Conservation (phyloP, 2,329 filamentous ascomycete genomes). For the Hymenoscyphus repandus region DNA sequence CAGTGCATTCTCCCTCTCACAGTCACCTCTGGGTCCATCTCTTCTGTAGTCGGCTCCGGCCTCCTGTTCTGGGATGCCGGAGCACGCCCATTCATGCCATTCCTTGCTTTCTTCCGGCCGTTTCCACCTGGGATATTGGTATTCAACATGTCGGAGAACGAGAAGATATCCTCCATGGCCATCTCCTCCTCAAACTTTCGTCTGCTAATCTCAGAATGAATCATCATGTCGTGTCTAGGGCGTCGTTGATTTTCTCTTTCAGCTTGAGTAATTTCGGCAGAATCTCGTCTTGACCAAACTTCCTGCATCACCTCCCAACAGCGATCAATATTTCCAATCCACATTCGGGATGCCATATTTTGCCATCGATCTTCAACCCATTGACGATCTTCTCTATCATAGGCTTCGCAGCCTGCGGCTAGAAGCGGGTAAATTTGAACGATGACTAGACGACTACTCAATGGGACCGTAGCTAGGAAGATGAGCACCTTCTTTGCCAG, state of each 20-base stretch:
- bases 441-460: conserved; percentile 57
- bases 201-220: conserved; percentile 25
- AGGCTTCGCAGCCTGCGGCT: conserved; percentile 60
- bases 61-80: conserved; percentile 15
- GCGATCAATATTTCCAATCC: conserved; percentile 62
- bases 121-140: conserved; percentile 8
- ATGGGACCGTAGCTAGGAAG: conserved; percentile 57
- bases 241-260: conserved; percentile 19
- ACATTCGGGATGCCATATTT: conserved; percentile 54
- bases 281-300: conserved; percentile 61
- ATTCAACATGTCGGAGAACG: conserved; percentile 28
- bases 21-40: conserved; percentile 54
- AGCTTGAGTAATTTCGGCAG: conserved; percentile 25
- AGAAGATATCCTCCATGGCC: conserved; percentile 23
- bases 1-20: conserved; percentile 64
- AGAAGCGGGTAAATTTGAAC: conserved; percentile 67
- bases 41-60: conserved; percentile 31
- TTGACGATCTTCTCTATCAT: conserved; percentile 51
- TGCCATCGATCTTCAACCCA: conserved; percentile 62
- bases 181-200: conserved; percentile 30
- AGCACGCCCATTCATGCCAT: conserved; percentile 7
- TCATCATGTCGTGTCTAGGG: conserved; percentile 10
- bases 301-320: conserved; percentile 60
- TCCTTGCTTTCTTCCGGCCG: conserved; percentile 24
- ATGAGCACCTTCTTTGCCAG: conserved; percentile 58